Evolutionary conservation across 768 basidiomycete genomes (phyloP), one percentile per base, ranked within the genome.

Genomic region (Cantharellus anzutake): DNA sequence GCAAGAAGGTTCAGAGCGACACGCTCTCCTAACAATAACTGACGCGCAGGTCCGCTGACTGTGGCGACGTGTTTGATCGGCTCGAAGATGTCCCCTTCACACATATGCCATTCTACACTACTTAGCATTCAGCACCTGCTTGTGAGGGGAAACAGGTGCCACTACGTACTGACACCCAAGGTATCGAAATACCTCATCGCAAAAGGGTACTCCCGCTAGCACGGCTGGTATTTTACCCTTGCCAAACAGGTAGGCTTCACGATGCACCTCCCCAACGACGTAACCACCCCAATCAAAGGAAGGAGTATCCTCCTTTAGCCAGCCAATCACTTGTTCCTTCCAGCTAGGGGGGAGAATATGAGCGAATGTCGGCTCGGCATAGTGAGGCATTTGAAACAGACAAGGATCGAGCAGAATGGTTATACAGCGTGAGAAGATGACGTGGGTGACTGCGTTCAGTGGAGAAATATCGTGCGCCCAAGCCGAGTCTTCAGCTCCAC

Each of bases 231-330:
- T 76, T 57, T 81, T 80, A 61, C 89, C 90, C 73, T 99, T 98
- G 56, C 92, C 94, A 65, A 90, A 77, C 16, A 98, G 78, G 67
- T 82, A 84, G 4, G 96, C 96, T 68, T 86, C 83, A 48, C 90
- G 81, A 42, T 78, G 73, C 4, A 78, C 84, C 67, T 98, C 93
- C 11, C 94, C 94, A 4, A 99, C 94, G 55, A 98, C 90, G 67
- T 86, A 94, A 2, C 94, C 94, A 42, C 86, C 93, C 64, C 90
- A 96, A 71, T 99, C 94, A 65, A 97, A 96, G 1, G 89, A 92
- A 1, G 94, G 94, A 0, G 84, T 86, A 68, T 98, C 94, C 71
- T 99, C 94, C 4, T 80, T 80, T 39, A 93, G 79, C 94, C 94
- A 99, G 11, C 68, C 73, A 2, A 77, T 72, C 58, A 98, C 78